Percentiles rank a stretch among this genome's conserved stretches.
Conservation (phyloP, 2,329 filamentous ascomycete species). For the Ceratocystis papillata region DNA sequence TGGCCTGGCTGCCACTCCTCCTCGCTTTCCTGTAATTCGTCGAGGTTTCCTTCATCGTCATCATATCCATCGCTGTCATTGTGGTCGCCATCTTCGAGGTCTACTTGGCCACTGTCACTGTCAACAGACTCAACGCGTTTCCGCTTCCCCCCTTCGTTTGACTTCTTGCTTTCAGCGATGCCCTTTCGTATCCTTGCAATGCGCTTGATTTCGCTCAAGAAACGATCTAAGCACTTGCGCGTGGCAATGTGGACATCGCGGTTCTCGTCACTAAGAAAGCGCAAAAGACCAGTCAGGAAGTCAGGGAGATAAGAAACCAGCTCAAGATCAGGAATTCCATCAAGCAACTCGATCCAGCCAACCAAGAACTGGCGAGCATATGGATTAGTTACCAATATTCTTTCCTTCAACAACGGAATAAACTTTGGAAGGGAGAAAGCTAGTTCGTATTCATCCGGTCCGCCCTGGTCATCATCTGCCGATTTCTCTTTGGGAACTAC, state of each 20-base stretch:
- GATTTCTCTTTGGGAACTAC: conserved; percentile 53
- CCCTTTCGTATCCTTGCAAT: conserved; percentile 89
- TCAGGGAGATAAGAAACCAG: conserved; percentile 86
- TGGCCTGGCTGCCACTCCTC: conserved; percentile 97
- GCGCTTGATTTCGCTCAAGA: conserved; percentile 85
- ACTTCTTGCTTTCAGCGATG: conserved; percentile 73
- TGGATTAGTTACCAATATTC: conserved; percentile 87
- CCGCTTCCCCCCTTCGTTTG: conserved; percentile 53
- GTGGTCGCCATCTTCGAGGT: conserved; percentile 50
- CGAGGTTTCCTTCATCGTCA: conserved; percentile 40
- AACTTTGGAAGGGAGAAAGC: conserved; percentile 87
- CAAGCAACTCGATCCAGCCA: conserved; percentile 86
- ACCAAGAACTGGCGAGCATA: conserved; percentile 93
- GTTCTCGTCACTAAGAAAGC: conserved; percentile 85
- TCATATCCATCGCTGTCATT: conserved; percentile 46
- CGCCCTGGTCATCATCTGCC: conserved; percentile 39
- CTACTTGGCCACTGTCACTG: conserved; percentile 48
- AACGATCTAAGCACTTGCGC: conserved; percentile 77
- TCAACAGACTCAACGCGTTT: conserved; percentile 62
- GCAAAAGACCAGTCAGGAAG: conserved; percentile 79
- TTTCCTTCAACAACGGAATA: conserved; percentile 84
- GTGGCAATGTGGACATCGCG: conserved; percentile 91
- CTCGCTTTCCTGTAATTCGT: conserved; percentile 49
- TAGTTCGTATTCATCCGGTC: conserved; percentile 38
- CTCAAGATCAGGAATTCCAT: conserved; percentile 94